Percentiles rank a stretch among this genome's conserved stretches.
These are phyloP conservation scores for Colletotrichum orchidophilum DNA, from an alignment of 2,329 filamentous ascomycete species.

Conservation along the genomic window DNA sequence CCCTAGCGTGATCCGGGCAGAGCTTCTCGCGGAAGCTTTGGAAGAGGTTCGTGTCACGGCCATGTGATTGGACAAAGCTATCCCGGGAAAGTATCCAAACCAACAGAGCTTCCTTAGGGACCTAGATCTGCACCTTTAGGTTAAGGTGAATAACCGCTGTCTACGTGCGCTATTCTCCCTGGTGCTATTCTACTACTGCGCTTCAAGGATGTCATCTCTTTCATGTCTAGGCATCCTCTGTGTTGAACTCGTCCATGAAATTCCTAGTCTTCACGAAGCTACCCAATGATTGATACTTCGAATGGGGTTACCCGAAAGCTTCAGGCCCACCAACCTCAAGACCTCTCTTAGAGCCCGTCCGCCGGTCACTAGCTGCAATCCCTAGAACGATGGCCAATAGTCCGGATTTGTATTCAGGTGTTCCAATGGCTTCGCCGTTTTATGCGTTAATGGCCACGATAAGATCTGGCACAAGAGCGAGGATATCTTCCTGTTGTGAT, in stretches of 20 bases:
- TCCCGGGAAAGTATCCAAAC: neutral
- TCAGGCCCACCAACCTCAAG: constrained; percentile 60
- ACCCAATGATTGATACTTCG: constrained; percentile 58
- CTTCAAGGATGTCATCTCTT: neutral
- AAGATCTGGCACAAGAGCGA: constrained; percentile 66
- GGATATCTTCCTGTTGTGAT: constrained; percentile 47
- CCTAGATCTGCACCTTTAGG: neutral
- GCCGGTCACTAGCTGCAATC: constrained; percentile 54
- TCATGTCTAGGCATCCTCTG: neutral
- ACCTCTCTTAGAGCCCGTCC: constrained; percentile 55
- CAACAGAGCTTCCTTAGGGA: neutral
- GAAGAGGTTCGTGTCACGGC: neutral
- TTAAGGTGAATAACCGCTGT: neutral
- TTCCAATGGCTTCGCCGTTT: constrained; percentile 65
- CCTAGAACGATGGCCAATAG: constrained; percentile 60
- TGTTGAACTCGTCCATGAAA: constrained; percentile 61
- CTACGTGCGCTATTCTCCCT: neutral
- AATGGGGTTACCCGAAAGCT: constrained; percentile 57
- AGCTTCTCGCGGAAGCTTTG: neutral
- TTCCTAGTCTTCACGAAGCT: constrained; percentile 59
- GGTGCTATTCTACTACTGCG: neutral
- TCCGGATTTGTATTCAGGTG: constrained; percentile 65
- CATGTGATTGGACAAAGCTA: neutral
- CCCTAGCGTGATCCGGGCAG: neutral
- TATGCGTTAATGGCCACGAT: constrained; percentile 64